phyloP scores from a whole-genome alignment of 164 flowering plant genomes.

The Dillenia suffruticosa region DNA sequence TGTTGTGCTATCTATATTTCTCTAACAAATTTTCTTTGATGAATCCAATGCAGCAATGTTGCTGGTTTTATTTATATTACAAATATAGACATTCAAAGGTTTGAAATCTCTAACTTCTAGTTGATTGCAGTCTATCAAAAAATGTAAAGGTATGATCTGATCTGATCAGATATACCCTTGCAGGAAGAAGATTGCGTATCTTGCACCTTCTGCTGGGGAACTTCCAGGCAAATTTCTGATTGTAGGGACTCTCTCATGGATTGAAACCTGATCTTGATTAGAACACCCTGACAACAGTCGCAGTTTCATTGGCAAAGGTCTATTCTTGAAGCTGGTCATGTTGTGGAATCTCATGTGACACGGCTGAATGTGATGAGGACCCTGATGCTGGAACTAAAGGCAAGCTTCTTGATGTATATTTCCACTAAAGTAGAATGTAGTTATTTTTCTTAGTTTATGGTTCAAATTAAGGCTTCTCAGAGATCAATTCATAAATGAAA shows the following conservation, averaged over 20 bases:
- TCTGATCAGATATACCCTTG: background rate
- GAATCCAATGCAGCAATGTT: slow-evolving; percentile 54
- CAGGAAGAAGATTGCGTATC: slow-evolving; percentile 84
- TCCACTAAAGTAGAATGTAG: slow-evolving; percentile 1
- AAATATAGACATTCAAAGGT: slow-evolving; percentile 82
- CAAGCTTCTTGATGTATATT: background rate
- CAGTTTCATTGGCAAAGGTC: background rate
- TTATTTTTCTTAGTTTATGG: background rate
- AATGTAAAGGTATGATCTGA: background rate
- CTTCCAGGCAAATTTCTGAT: slow-evolving; percentile 80
- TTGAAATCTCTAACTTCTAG: slow-evolving; percentile 5
- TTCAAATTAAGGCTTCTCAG: too few species aligned
- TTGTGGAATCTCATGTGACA: too few species aligned
- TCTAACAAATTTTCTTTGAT: background rate
- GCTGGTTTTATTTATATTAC: slow-evolving; percentile 86
- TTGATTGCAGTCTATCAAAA: background rate
- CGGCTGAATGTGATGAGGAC: background rate
- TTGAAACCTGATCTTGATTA: slow-evolving; percentile 44
- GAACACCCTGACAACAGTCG: background rate
- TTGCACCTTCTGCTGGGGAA: slow-evolving; percentile 85
- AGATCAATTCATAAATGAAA: too few species aligned
- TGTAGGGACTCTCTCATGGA: slow-evolving; percentile 72
- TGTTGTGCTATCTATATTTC: background rate
- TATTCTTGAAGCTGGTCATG: background rate
- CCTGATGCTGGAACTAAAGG: background rate